Evolutionary conservation across 2,329 filamentous ascomycete genomes (phyloP).

Genomic region (Neonectria neomacrospora): DNA sequence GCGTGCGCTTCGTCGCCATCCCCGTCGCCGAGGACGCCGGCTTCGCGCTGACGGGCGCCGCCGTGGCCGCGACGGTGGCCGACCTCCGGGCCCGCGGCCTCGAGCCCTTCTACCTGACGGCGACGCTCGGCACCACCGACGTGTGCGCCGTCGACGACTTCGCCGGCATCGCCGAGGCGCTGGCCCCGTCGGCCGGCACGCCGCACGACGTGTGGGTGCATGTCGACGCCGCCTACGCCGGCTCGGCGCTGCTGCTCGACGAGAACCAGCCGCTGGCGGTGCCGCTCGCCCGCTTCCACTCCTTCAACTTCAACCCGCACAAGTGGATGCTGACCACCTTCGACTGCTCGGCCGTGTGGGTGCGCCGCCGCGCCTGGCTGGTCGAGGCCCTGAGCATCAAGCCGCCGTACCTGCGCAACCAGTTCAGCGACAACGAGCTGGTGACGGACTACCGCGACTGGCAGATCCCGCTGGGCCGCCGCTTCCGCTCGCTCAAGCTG

Average conservation of each 20-base stretch:
- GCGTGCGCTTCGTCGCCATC: slow-evolving; percentile 81
- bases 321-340: slow-evolving; percentile 98
- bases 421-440: slow-evolving; percentile 80
- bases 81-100: slow-evolving; percentile 75
- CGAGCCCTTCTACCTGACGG: slow-evolving; percentile 87
- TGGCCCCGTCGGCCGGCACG: slow-evolving; percentile 48
- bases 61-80: slow-evolving; percentile 70
- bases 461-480: slow-evolving; percentile 91
- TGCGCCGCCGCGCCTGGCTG: slow-evolving; percentile 80
- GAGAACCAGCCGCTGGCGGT: slow-evolving; percentile 78
- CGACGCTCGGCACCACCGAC: slow-evolving; percentile 86
- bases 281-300: slow-evolving; percentile 77
- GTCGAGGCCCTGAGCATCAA: slow-evolving; percentile 82
- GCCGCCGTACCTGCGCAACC: slow-evolving; percentile 83
- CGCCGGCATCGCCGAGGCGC: slow-evolving; percentile 67
- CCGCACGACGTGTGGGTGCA: slow-evolving; percentile 83
- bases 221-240: slow-evolving; percentile 93
- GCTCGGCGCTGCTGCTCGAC: slow-evolving; percentile 82
- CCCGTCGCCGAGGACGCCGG: slow-evolving; percentile 70
- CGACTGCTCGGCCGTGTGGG: slow-evolving; percentile 83
- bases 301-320: slow-evolving; percentile 96
- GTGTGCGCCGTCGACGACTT: slow-evolving; percentile 91
- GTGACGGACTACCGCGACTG: slow-evolving; percentile 97
- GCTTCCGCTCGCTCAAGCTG: slow-evolving; percentile 90
- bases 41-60: slow-evolving; percentile 75